These are phyloP conservation scores for Yamadazyma sp. DNA, from an alignment of 1,139 yeast genomes.

Conservation along the genomic window DNA sequence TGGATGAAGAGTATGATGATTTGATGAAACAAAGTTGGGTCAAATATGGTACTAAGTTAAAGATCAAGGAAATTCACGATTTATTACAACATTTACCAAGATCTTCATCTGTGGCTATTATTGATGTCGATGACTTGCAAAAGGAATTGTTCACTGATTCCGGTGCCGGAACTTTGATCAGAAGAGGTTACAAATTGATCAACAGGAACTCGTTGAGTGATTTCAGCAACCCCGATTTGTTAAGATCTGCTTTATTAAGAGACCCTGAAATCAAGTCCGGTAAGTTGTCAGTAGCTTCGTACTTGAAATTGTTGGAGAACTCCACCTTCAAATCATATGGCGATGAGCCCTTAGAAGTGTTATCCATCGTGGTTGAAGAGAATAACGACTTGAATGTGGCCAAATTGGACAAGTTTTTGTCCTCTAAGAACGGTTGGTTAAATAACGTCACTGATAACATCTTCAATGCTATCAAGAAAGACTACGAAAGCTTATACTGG, in stretches of 20 bases:
- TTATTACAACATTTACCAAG: slow-evolving; percentile 91
- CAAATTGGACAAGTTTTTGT: slow-evolving; percentile 82
- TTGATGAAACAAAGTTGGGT: slow-evolving; percentile 96
- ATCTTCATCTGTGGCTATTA: slow-evolving; percentile 96
- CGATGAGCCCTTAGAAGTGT: slow-evolving; percentile 93
- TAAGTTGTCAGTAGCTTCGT: slow-evolving; percentile 75
- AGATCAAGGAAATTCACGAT: slow-evolving; percentile 94
- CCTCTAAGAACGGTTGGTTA: slow-evolving; percentile 92
- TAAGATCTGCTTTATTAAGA: slow-evolving; percentile 73
- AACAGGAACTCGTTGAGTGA: slow-evolving; percentile 69
- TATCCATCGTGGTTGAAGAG: slow-evolving; percentile 70
- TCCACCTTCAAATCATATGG: slow-evolving; percentile 77
- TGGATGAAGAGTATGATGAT: slow-evolving; percentile 93
- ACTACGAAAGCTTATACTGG: slow-evolving; percentile 79
- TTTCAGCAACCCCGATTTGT: slow-evolving; percentile 72
- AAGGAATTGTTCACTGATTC: slow-evolving; percentile 97
- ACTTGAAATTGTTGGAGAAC: slow-evolving; percentile 69
- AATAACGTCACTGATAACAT: slow-evolving; percentile 96
- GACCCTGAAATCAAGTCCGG: slow-evolving; percentile 76
- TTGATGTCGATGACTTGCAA: slow-evolving; percentile 91
- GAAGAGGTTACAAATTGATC: slow-evolving; percentile 91
- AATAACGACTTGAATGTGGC: slow-evolving; percentile 42
- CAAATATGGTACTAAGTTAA: slow-evolving; percentile 95
- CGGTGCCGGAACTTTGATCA: slow-evolving; percentile 97
- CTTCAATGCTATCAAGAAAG: slow-evolving; percentile 78